Conservation (phyloP, 768 basidiomycete genomes). For the Leccinum uliginosum region DNA sequence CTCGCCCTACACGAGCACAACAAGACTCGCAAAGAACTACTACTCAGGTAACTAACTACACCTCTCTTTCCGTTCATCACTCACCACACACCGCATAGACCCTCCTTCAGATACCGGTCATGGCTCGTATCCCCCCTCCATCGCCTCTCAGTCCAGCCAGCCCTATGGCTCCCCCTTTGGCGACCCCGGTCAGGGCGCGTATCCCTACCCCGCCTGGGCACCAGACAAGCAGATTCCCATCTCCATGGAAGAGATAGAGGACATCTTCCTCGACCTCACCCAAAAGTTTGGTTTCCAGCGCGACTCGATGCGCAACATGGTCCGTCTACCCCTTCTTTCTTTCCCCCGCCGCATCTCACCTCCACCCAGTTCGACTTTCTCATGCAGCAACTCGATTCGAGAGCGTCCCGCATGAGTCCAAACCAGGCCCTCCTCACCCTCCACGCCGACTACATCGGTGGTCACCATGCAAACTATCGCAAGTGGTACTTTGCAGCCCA, state of each 20-base stretch:
- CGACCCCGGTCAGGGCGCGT: slow-evolving; percentile 49
- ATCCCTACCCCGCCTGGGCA: slow-evolving; percentile 95
- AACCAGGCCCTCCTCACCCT: slow-evolving; percentile 94
- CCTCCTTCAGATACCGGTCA: slow-evolving; percentile 30
- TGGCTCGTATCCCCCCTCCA: slow-evolving; percentile 49
- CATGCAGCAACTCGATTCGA: slow-evolving; percentile 96
- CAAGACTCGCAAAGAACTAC: slow-evolving; percentile 45
- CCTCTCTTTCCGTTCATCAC: not conserved
- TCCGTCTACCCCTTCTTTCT: slow-evolving; percentile 29
- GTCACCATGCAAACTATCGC: slow-evolving; percentile 97
- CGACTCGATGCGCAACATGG: slow-evolving; percentile 95
- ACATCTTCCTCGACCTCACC: slow-evolving; percentile 95
- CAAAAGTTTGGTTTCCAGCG: slow-evolving; percentile 99
- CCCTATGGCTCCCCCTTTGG: slow-evolving; percentile 57
- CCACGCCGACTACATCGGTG: slow-evolving; percentile 98
- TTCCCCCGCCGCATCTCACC: slow-evolving; percentile 5
- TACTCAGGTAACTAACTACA: slow-evolving; percentile 18
- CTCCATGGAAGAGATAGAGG: slow-evolving; percentile 97
- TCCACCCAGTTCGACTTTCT: slow-evolving; percentile 81
- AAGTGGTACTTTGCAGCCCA: slow-evolving; percentile 99
- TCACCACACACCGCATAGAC: slow-evolving; percentile 11
- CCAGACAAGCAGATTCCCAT: slow-evolving; percentile 91
- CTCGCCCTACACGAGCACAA: slow-evolving; percentile 57
- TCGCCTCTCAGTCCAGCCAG: slow-evolving; percentile 58
- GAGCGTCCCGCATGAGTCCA: slow-evolving; percentile 97